Evolutionary conservation across 2,329 filamentous ascomycete genomes (phyloP).

Genomic region (Neonectria hederae): DNA sequence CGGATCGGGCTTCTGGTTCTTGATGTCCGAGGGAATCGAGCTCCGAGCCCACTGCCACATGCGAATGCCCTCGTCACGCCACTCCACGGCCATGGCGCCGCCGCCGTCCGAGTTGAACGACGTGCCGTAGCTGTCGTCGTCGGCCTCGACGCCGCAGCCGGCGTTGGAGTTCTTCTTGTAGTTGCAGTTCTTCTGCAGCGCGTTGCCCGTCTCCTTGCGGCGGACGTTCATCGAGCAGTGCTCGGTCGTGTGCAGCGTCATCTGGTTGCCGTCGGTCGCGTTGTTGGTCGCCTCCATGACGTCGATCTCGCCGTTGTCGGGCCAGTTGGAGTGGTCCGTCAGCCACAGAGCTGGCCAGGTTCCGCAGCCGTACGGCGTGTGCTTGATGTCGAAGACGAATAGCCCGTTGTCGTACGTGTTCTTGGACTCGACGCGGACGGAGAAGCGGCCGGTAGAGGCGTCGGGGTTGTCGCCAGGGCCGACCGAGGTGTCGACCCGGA

Average conservation of each 20-base stretch:
- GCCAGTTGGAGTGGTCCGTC: conserved; percentile 69
- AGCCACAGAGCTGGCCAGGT: conserved; percentile 76
- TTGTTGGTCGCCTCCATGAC: conserved; percentile 68
- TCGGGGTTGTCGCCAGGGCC: conserved; percentile 57
- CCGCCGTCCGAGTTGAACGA: conserved; percentile 64
- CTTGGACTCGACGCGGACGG: conserved; percentile 70
- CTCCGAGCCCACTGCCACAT: conserved; percentile 67
- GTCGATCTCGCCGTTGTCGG: conserved; percentile 71
- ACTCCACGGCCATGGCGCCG: conserved; percentile 69
- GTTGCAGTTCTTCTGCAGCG: conserved; percentile 58
- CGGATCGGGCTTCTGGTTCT: conserved; percentile 63
- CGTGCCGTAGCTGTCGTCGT: conserved; percentile 57
- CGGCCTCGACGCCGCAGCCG: conserved; percentile 64
- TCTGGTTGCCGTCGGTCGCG: conserved; percentile 63
- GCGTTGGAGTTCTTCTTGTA: conserved; percentile 61
- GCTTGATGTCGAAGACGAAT: conserved; percentile 74
- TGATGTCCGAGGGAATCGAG: conserved; percentile 62
- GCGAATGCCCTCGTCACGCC: conserved; percentile 68
- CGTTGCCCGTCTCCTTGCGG: conserved; percentile 61
- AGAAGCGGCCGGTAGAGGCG: conserved; percentile 68
- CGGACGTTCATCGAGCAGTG: conserved; percentile 63
- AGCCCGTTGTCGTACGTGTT: conserved; percentile 68
- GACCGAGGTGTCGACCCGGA: conserved; percentile 70
- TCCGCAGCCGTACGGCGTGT: conserved; percentile 70
- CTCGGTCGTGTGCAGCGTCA: conserved; percentile 67